Evolutionary conservation across 208 protist genomes (phyloP), one percentile per base, ranked within the genome.

Genomic region (Leptomonas pyrrhocoris): DNA sequence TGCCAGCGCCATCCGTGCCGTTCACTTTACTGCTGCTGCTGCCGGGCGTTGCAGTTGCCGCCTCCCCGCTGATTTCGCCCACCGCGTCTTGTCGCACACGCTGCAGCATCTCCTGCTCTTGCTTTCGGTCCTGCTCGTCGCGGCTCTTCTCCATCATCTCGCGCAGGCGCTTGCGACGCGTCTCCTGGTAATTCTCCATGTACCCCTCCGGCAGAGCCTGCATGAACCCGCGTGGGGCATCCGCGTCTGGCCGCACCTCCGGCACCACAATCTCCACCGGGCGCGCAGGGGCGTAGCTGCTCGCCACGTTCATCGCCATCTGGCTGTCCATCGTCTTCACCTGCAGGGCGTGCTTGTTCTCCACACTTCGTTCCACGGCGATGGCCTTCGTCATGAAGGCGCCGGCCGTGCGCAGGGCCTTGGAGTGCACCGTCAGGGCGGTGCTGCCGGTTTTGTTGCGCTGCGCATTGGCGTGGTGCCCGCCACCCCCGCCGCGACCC

Each of bases 241-340:
- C 81, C 0, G 83, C 74, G 71, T 96, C 89, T 13, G 83, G 73
- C 8, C 72, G 72, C 64, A 90, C 73, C 28, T 89, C 77, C n/a
- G 86, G 80, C 49, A 94, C 87, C 16, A 78, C 67, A 15, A 96
- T 80, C 75, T 96, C 89, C 23, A 93, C 87, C 11, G 92, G 89
- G 23, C 78, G 60, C 0, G 86, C 82, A 9, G 92, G 92, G 1
- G 89, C 92, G 73, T 96, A 94, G 75, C 86, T 93, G 74, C 89
- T 94, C 15, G 92, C 81, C 21, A 94, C 83, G 36, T 67, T 89
- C 86, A 96, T 94, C 28, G 88, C 84, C 85, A 94, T 89, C 60
- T 93, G 86, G 56, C 89, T 94, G 67, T 96, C 92, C 51, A 94
- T 72, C 34, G 89, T 96, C 75, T 94, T 94, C n/a, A 96, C 92